Evolutionary conservation across 2,329 filamentous ascomycete genomes (phyloP).

Genomic region (Pezicula neosporulosa): DNA sequence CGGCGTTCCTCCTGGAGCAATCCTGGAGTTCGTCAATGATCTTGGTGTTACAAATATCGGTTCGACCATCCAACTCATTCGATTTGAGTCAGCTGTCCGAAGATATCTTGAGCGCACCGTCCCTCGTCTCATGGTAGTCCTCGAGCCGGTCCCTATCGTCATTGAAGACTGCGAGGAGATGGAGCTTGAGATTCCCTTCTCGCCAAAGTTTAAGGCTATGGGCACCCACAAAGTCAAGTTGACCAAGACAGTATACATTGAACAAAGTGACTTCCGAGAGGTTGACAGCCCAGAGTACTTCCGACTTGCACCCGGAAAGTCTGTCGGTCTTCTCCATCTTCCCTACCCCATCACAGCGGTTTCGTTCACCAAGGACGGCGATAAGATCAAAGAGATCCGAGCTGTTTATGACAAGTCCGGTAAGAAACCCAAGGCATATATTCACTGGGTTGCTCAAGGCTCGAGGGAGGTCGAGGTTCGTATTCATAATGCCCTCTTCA

Average conservation of each 20-base stretch:
- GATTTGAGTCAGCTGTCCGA: slow-evolving; percentile 83
- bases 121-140: slow-evolving; percentile 82
- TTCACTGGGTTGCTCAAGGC: slow-evolving; percentile 83
- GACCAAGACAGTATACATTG: slow-evolving; percentile 80
- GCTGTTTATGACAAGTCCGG: slow-evolving; percentile 69
- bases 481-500: slow-evolving; percentile 80
- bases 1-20: slow-evolving; percentile 83
- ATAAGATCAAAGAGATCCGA: slow-evolving; percentile 61
- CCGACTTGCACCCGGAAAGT: slow-evolving; percentile 71
- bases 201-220: slow-evolving; percentile 71
- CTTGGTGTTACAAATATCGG: slow-evolving; percentile 83
- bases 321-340: slow-evolving; percentile 69
- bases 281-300: slow-evolving; percentile 72
- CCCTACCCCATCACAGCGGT: slow-evolving; percentile 67
- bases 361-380: slow-evolving; percentile 63
- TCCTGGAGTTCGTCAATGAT: slow-evolving; percentile 87
- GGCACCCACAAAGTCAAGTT: slow-evolving; percentile 60
- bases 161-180: slow-evolving; percentile 76
- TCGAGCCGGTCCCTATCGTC: slow-evolving; percentile 79
- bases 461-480: slow-evolving; percentile 70
- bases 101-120: slow-evolving; percentile 86
- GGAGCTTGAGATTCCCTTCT: slow-evolving; percentile 72
- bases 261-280: slow-evolving; percentile 74
- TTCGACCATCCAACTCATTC: slow-evolving; percentile 73
- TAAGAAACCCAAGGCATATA: slow-evolving; percentile 74